Base-by-base conservation (phyloP, 352 stramenopile genomes). In the Phytophthora gonapodyides region DNA sequence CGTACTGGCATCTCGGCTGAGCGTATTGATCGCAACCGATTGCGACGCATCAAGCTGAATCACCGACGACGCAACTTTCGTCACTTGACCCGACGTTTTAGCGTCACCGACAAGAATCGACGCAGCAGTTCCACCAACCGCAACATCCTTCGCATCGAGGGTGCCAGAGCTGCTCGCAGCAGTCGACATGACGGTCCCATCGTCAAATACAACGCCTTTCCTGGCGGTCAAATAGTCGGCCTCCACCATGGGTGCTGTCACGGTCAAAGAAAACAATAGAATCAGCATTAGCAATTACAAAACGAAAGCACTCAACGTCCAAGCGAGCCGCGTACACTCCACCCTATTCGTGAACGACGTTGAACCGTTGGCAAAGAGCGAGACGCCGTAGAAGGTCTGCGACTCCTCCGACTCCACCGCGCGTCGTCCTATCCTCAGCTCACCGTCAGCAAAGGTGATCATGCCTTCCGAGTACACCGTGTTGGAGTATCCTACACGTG, bases 111-210 rank as follows among this genome's bases (percentile, higher is more conserved):
- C 49, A 9, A 61, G 35, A 52, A 84, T 65, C 12, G 56, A 57
- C 7, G 21, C 44, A 21, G 70, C 52, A 15, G 42, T 68, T 21
- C 12, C 34, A 30, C 75, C 75, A 53, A 84, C 50, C 31, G 17
- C 47, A 36, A 80, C 34, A 33, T 21, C 46, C 24, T 69, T 58
- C 5, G 69, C 64, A 52, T 85, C 73, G 3, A 85, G 7, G 4
- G 41, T 40, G 16, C 83, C 83, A 7, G 82, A 88, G 46, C 84
- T 78, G 36, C 91, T 89, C 6, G 82, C 83, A 9, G 85, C 85
- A 5, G 83, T 92, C 5, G 85, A 93, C 85, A 93, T 94, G 19
- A 86, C 67, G 1, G 82, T 88, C 1, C 82, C 85, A 45, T 94
- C 85, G 8, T 82, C 65, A 57, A 93, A 94, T 7, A 93, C 65